A percentile compares a stretch with the other conserved stretches of the same genome.
Conservation (phyloP, 1,139 yeast species). For the Nakaseomyces kungkrabaensis region DNA sequence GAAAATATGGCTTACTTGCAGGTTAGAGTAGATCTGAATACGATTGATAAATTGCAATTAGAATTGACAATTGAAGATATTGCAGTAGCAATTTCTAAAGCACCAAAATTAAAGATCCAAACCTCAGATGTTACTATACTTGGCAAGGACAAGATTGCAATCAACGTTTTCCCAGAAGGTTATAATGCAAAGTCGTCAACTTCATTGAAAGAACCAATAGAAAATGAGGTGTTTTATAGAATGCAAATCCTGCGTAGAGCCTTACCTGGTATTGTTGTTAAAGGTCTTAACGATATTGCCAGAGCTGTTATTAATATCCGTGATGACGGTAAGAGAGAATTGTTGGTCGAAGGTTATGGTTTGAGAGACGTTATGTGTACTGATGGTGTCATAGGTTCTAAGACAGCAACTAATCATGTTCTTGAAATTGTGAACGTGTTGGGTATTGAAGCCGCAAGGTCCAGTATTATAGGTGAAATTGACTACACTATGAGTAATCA, state of each 20-base stretch:
- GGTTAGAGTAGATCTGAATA: conserved; percentile 69
- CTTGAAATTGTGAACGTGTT: conserved; percentile 80
- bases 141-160: conserved; percentile 62
- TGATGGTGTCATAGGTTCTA: conserved; percentile 87
- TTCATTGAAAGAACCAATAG: conserved; percentile 36
- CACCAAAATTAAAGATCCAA: conserved; percentile 81
- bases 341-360: conserved; percentile 96
- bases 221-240: conserved; percentile 67
- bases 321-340: conserved; percentile 74
- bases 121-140: conserved; percentile 61
- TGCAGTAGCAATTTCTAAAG: conserved; percentile 68
- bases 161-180: conserved; percentile 56
- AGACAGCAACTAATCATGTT: conserved; percentile 85
- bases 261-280: conserved; percentile 78
- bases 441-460: conserved; percentile 97
- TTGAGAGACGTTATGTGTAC: conserved; percentile 93
- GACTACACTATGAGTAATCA: conserved; percentile 98
- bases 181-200: conserved; percentile 35
- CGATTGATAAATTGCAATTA: conserved; percentile 82
- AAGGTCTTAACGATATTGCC: conserved; percentile 83
- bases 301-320: conserved; percentile 94
- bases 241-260: conserved; percentile 84
- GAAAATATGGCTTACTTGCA: conserved; percentile 71
- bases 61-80: conserved; percentile 81
- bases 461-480: conserved; percentile 86